Evolutionary conservation across 805 yeast genomes (phyloP).

Genomic region (Sugiyamaella boreocaroliniensis): DNA sequence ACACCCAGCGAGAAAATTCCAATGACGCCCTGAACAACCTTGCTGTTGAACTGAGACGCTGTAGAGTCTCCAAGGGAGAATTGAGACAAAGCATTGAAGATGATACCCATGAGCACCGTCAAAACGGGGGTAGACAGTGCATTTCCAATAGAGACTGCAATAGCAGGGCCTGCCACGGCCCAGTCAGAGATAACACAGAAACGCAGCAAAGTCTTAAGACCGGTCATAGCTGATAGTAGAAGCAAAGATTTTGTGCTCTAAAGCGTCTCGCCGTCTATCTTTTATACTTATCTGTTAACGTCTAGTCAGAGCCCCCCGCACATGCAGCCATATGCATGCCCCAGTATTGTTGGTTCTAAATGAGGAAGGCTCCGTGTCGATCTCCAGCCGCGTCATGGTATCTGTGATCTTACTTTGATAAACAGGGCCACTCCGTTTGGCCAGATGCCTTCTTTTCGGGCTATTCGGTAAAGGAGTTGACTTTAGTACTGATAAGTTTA

Average conservation of each 20-base stretch:
- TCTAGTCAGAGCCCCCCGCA: too few relatives aligned
- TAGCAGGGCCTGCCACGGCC: not conserved
- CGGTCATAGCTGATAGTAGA: not conserved
- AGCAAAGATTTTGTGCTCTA: not conserved
- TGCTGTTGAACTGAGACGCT: constrained; percentile 31
- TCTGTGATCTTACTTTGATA: too few relatives aligned
- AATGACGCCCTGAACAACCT: constrained; percentile 33
- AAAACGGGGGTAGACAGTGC: constrained; percentile 20
- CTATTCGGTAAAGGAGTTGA: too few relatives aligned
- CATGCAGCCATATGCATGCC: too few relatives aligned
- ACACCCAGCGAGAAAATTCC: constrained; percentile 43
- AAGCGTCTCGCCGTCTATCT: too few relatives aligned
- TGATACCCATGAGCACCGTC: constrained; percentile 57
- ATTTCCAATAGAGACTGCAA: not conserved
- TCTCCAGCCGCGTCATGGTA: too few relatives aligned
- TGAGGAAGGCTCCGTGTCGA: too few relatives aligned
- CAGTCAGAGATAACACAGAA: not conserved
- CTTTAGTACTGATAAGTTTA: too few relatives aligned
- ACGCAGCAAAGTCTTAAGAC: not conserved
- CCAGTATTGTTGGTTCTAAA: too few relatives aligned
- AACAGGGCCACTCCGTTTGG: too few relatives aligned
- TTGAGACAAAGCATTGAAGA: constrained; percentile 43
- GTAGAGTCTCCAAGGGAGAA: constrained; percentile 30
- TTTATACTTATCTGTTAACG: too few relatives aligned
- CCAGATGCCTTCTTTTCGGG: too few relatives aligned